These are phyloP conservation scores for Phytopythium helicoides DNA, from an alignment of 352 stramenopile species.

Conservation along the genomic window DNA sequence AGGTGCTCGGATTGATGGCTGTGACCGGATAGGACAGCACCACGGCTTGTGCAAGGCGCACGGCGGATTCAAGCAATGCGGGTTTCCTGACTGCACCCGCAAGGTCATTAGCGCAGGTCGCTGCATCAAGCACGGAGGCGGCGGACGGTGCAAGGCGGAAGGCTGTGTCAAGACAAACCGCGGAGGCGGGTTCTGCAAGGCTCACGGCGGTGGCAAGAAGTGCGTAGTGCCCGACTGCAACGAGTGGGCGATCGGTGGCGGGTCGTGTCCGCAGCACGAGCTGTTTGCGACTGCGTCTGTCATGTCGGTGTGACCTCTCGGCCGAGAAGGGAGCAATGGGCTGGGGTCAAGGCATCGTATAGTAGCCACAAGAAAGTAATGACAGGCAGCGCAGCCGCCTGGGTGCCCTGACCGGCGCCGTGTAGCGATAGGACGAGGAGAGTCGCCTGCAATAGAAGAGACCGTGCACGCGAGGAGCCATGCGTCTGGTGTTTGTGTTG, in stretches of 20 bases:
- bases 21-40: slow-evolving; percentile 60
- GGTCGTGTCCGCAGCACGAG: slow-evolving; percentile 62
- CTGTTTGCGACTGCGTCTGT: slow-evolving; percentile 40
- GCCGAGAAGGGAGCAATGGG: background rate
- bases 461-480: background rate
- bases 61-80: slow-evolving; percentile 67
- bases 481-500: slow-evolving; percentile 15
- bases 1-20: slow-evolving; percentile 62
- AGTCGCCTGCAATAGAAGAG: too few relatives aligned
- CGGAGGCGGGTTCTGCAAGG: slow-evolving; percentile 75
- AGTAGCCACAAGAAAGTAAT: too few relatives aligned
- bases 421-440: slow-evolving; percentile 2
- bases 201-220: slow-evolving; percentile 78
- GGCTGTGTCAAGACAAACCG: slow-evolving; percentile 75
- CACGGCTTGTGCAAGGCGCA: slow-evolving; percentile 79
- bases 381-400: background rate
- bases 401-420: slow-evolving; percentile 15
- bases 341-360: background rate
- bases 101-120: slow-evolving; percentile 75
- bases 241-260: slow-evolving; percentile 70
- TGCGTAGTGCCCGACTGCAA: slow-evolving; percentile 55
- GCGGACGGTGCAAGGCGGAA: slow-evolving; percentile 61
- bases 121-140: slow-evolving; percentile 82
- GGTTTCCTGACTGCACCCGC: slow-evolving; percentile 51
- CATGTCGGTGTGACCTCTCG: slow-evolving; percentile 45